These are phyloP conservation scores for Trypanosoma melophagium DNA, from an alignment of 208 protist species.

Conservation along the genomic window DNA sequence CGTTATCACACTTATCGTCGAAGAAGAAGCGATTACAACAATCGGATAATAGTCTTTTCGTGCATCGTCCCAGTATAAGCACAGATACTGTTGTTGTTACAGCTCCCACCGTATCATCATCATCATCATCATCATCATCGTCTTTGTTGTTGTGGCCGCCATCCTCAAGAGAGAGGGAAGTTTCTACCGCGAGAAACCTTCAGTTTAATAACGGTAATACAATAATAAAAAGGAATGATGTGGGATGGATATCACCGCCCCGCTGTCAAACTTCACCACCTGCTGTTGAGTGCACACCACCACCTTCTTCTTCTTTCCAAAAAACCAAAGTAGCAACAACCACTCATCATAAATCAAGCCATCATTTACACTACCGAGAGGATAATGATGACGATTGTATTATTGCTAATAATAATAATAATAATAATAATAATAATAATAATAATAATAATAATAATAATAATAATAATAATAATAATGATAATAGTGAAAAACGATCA, in stretches of 20 bases:
- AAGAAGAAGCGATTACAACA: background rate
- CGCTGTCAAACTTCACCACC: background rate
- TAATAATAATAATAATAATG: constrained; percentile 1
- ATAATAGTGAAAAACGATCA: background rate
- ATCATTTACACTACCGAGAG: no score
- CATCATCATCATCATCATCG: no score
- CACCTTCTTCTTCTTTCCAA: background rate
- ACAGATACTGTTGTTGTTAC: no score
- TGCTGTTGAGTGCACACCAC: background rate
- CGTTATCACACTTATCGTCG: background rate
- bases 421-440: no score
- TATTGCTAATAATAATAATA: no score
- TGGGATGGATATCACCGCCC: constrained; percentile 8
- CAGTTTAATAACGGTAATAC: no score
- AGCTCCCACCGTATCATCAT: no score
- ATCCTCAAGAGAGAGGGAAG: no score
- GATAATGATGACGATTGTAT: no score
- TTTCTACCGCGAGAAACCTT: no score
- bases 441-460: background rate
- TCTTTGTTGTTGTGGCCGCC: no score
- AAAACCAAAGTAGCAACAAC: background rate
- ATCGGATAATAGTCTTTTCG: background rate
- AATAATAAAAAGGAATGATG: background rate
- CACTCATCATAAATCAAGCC: no score
- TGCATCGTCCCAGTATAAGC: background rate